Conservation (phyloP, 768 basidiomycete species). For the Chalciporus sphaerocephalus region DNA sequence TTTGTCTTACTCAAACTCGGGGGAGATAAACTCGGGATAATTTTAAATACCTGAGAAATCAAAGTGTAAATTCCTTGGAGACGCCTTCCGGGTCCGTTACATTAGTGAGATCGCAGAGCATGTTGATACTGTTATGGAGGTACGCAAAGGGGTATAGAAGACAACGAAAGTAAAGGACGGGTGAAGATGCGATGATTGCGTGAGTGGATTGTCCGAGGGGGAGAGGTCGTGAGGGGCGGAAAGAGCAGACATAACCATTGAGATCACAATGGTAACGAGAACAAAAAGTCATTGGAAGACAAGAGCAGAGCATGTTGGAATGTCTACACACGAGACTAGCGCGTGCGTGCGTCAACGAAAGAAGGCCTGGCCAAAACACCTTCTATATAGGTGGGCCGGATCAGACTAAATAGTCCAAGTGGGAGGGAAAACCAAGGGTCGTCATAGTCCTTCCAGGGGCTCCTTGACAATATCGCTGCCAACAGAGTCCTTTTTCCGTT, state of each 20-base stretch:
- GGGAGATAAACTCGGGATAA: no score
- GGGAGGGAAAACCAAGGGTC: constrained; percentile 9
- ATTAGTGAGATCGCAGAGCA: constrained; percentile 32
- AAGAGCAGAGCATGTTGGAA: constrained; percentile 4
- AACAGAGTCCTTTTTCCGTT: constrained; percentile 51
- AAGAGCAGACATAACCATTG: constrained; percentile 11
- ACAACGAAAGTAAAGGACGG: constrained; percentile 9
- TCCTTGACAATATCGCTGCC: constrained; percentile 47
- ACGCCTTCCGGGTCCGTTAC: constrained; percentile 16
- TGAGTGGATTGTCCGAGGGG: constrained; percentile 14
- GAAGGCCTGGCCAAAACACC: constrained; percentile 9
- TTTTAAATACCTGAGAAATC: background rate
- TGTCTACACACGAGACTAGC: constrained; percentile 15
- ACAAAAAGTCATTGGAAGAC: constrained; percentile 6
- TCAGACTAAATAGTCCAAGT: constrained; percentile 16
- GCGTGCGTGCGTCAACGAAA: constrained; percentile 2
- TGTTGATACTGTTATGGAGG: constrained; percentile 24
- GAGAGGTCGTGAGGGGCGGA: constrained; percentile 14
- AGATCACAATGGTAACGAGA: constrained; percentile 7
- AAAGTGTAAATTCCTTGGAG: constrained; percentile 11
- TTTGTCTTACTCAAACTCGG: no score
- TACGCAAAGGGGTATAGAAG: constrained; percentile 31
- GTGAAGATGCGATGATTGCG: constrained; percentile 16
- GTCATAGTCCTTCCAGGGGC: constrained; percentile 23
- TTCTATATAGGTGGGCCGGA: constrained; percentile 21